Evolutionary conservation across 225 moss, liverwort and hornwort species (phyloP), one percentile per base, ranked within the genome.

Genomic region (Antitrichia curtipendula): DNA sequence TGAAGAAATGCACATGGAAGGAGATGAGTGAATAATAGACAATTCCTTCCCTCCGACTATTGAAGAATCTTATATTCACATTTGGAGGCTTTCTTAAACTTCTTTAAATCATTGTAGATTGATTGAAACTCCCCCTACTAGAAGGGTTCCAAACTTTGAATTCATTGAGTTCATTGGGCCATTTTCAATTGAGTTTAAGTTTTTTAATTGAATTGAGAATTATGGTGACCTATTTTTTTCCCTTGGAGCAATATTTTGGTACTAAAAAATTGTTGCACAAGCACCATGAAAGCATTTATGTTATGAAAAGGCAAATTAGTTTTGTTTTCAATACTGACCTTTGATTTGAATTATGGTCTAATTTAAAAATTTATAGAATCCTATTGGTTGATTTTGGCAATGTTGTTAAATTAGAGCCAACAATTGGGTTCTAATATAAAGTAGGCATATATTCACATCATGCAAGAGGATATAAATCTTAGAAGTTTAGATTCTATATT

Each of bases 21-120:
- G 13, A 16, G 1, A 47, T 47, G 47, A 47, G 0, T 47, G 12
- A 10, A 49, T 73, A 47, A 47, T 7, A 7, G 47, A 29, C 2
- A 29, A 47, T 45, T 7, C 10, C 10, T 31, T 73, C 4, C 7
- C 0, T 49, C 9, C 0, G 12, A 31, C 47, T 0, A 0, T 31
- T 73, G 6, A 74, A 73, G 2, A 73, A 49, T 45, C 11, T 31
- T 74, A 7, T 31, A 49, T 1, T 31, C 0, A 3, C 7, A 47
- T 2, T 18, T 47, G 0, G 11, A 29, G 1, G 45, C 1, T 71
- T 71, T 3, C 0, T 10, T 15, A 0, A 45, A 28, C 6, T 28
- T 0, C 0, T 6, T 16, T 15, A 15, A 5, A 6, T 29, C 1
- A 16, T 9, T 28, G 9, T 17, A 17, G 6, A 28, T 45, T 6